Percentiles rank a stretch among this genome's conserved stretches.
Conservation (phyloP, 2,329 filamentous ascomycete genomes). For the Ophiostoma quercus region DNA sequence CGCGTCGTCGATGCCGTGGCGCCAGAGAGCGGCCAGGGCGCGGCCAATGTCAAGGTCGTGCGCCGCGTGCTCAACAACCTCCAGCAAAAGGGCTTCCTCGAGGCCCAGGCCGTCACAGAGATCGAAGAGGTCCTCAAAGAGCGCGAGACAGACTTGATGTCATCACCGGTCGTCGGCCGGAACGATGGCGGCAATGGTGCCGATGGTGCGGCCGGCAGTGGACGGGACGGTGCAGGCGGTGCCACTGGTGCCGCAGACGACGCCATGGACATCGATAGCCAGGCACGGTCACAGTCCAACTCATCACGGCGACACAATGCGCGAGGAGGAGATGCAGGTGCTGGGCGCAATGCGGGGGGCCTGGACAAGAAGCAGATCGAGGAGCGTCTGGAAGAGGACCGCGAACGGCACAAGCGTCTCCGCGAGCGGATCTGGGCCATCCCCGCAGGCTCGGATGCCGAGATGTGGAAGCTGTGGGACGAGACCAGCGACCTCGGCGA, state of each 20-base stretch:
- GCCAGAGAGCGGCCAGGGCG: conserved; percentile 77
- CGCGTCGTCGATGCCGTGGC: conserved; percentile 88
- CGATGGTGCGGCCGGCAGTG: neutral
- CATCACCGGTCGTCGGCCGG: conserved; percentile 41
- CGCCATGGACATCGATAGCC: conserved; percentile 34
- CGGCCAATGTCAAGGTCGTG: conserved; percentile 90
- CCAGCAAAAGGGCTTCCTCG: conserved; percentile 65
- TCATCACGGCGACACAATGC: conserved; percentile 26
- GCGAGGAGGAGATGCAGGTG: conserved; percentile 6
- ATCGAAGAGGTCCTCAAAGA: conserved; percentile 80
- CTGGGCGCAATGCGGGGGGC: conserved; percentile 29
- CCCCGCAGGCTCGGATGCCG: conserved; percentile 57
- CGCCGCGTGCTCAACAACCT: conserved; percentile 69
- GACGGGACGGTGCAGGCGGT: neutral
- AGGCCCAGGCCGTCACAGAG: conserved; percentile 67
- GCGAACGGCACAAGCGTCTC: conserved; percentile 87
- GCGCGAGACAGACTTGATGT: conserved; percentile 60
- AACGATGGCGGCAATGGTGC: neutral
- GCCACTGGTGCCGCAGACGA: neutral
- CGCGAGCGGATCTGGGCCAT: conserved; percentile 93
- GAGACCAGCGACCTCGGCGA: conserved; percentile 81
- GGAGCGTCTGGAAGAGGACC: conserved; percentile 93
- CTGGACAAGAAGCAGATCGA: conserved; percentile 86
- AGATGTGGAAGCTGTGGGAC: conserved; percentile 79
- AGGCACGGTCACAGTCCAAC: conserved; percentile 40